Base-by-base conservation (phyloP, 1,284 basidiomycete genomes). In the Trichosporon sp. region DNA sequence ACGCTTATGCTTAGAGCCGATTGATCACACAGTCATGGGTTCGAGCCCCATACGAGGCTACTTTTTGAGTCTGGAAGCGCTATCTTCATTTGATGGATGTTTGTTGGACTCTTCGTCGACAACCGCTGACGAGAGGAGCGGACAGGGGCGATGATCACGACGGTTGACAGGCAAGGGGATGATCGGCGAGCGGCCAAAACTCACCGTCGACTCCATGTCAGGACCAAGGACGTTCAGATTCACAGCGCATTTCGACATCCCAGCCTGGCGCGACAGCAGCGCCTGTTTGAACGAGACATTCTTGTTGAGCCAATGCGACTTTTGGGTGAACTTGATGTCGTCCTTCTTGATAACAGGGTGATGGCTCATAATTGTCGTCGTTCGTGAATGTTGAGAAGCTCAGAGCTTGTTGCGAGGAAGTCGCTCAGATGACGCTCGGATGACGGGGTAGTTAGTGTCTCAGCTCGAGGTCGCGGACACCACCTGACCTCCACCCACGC, bases 31-130 rank as follows among this genome's bases (percentile, higher is more conserved):
- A 54, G 49, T 54, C 49, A 54, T 54, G 49, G 49, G 49, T 54
- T 54, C 49, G 49, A 54, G 49, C 49, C 49, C 49, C 49, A 54
- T 54, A 54, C 49, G 49, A 54, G 49, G 49, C 49, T 54, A n/a
- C 7, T 54, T 54, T 54, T 54, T 54, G 49, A 1, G 16, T 7
- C 31, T 54, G 5, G 25, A 4, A 16, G 14, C 9, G 8, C 25
- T 21, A 7, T 1, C 27, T 25, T 14, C 21, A 9, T 3, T 13
- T 37, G n/a, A n/a, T n/a, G n/a, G n/a, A n/a, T n/a, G n/a, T n/a
- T n/a, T n/a, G n/a, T n/a, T n/a, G n/a, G n/a, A n/a, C n/a, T n/a
- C n/a, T n/a, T n/a, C n/a, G n/a, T n/a, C n/a, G n/a, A n/a, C n/a
- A n/a, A n/a, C n/a, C n/a, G n/a, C n/a, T n/a, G n/a, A n/a, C n/a